Conservation (phyloP, 257 asterid genomes). For the Penstemon barbatus region DNA sequence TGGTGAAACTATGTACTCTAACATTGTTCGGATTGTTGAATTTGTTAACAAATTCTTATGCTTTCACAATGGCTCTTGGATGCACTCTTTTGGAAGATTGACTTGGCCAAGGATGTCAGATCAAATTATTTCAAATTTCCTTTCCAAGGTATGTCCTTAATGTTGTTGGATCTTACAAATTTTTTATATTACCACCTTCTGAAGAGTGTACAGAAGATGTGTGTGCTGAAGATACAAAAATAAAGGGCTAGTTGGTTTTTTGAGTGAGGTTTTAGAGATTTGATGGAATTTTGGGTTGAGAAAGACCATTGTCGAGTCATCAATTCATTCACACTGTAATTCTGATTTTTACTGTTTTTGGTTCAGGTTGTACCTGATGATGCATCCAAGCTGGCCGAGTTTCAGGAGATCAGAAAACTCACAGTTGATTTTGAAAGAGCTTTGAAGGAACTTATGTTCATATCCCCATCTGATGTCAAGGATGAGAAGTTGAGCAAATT, state of each 20-base stretch:
- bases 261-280: no score
- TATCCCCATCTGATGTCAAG: conserved; percentile 68
- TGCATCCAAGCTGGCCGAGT: conserved; percentile 91
- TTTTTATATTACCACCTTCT: conserved; percentile 19
- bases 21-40: conserved; percentile 52
- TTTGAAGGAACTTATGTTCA: conserved; percentile 70
- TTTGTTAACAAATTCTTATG: conserved; percentile 61
- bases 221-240: neutral
- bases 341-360: conserved; percentile 26
- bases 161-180: neutral
- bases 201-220: conserved; percentile 10
- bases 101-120: conserved; percentile 96
- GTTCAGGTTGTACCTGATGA: conserved; percentile 89
- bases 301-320: neutral
- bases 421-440: conserved; percentile 74
- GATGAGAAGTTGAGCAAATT: conserved; percentile 77
- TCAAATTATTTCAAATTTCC: conserved; percentile 77
- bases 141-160: conserved; percentile 65
- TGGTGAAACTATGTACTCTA: conserved; percentile 70
- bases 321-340: conserved; percentile 13
- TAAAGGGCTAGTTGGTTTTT: no score
- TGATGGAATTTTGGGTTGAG: no score
- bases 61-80: conserved; percentile 71
- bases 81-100: conserved; percentile 80
- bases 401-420: conserved; percentile 74